phyloP scores from a whole-genome alignment of 2,329 filamentous ascomycete genomes.

The Raffaelea deltoideospora region DNA sequence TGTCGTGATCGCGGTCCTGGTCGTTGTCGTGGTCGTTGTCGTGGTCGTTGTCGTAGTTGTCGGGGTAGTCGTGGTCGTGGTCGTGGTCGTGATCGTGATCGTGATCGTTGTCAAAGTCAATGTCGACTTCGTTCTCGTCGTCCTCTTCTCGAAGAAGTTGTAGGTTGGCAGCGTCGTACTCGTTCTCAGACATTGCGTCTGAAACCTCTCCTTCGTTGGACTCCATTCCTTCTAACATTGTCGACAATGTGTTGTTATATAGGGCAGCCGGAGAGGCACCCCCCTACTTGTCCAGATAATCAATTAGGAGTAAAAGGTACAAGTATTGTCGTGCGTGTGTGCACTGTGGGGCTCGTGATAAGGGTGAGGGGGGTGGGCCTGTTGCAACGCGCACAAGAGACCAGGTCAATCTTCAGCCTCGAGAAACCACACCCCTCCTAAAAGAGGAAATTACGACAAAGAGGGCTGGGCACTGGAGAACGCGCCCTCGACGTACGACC shows the following conservation, averaged over 20 bases:
- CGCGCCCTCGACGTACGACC: too few relatives aligned
- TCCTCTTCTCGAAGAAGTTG: constrained; percentile 23
- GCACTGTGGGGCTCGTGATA: background rate
- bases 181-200: constrained; percentile 44
- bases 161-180: constrained; percentile 31
- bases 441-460: too few relatives aligned
- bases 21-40: constrained; percentile 33
- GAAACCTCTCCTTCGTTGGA: constrained; percentile 39
- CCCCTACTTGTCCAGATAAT: constrained; percentile 4
- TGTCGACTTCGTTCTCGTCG: constrained; percentile 16
- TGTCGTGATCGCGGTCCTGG: constrained; percentile 34
- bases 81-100: constrained; percentile 33
- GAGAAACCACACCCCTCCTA: too few relatives aligned
- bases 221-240: constrained; percentile 40
- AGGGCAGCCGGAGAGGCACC: constrained; percentile 10
- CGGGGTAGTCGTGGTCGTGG: constrained; percentile 41
- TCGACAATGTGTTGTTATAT: constrained; percentile 39
- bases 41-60: constrained; percentile 39
- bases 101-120: constrained; percentile 18
- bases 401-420: too few relatives aligned
- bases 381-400: too few relatives aligned
- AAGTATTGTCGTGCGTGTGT: constrained; percentile 3
- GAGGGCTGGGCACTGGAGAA: too few relatives aligned
- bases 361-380: too few relatives aligned
- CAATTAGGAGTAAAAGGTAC: background rate